These are phyloP conservation scores for Paracorniculantispora psalliotae DNA, from an alignment of 2,329 filamentous ascomycete species.

Conservation along the genomic window DNA sequence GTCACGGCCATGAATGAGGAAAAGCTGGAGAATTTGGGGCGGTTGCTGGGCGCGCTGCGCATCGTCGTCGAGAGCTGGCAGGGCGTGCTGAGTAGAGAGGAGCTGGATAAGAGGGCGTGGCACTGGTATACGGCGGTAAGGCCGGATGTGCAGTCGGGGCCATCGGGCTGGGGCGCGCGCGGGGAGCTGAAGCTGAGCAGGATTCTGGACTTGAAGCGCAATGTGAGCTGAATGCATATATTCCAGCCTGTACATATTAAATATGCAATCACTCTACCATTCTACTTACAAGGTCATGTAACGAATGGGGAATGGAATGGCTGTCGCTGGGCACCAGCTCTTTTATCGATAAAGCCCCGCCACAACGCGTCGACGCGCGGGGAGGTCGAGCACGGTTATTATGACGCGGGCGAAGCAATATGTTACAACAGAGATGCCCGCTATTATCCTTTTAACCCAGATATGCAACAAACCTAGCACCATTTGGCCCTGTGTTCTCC, in stretches of 20 bases:
- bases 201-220: constrained; percentile 58
- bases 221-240: constrained; percentile 7
- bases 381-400: constrained; percentile 4
- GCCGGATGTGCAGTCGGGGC: constrained; percentile 69
- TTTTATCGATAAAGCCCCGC: constrained; percentile 15
- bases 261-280: too few species aligned
- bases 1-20: constrained; percentile 49
- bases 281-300: too few species aligned
- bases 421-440: background rate
- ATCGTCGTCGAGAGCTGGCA: constrained; percentile 72
- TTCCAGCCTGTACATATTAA: background rate
- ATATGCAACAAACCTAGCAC: background rate
- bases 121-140: constrained; percentile 73
- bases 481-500: background rate
- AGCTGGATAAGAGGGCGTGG: constrained; percentile 75
- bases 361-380: constrained; percentile 13
- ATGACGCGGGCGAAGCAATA: background rate
- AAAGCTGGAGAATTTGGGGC: constrained; percentile 63
- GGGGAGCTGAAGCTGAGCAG: constrained; percentile 60
- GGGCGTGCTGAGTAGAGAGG: constrained; percentile 52
- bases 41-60: constrained; percentile 66
- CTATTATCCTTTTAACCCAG: background rate
- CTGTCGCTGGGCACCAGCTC: background rate
- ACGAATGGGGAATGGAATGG: background rate
- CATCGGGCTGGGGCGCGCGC: constrained; percentile 79